A percentile compares a stretch with the other conserved stretches of the same genome.
Evolutionary conservation across 345 rosid species (phyloP).

Genomic region (Citrus mangshanensis): DNA sequence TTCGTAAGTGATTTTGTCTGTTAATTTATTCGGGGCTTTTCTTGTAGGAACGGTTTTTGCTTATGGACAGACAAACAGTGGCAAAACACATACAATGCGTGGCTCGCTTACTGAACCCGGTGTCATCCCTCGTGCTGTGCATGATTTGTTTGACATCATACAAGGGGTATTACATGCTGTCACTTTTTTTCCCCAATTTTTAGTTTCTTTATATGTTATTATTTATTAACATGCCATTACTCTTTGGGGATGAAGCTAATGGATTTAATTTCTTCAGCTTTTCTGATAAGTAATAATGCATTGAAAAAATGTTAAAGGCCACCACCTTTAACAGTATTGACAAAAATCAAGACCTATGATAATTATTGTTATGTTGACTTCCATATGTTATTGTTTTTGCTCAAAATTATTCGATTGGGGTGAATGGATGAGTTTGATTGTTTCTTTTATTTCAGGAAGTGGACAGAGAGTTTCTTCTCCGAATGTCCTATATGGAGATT

Average conservation of each 20-base stretch:
- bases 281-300: neutral
- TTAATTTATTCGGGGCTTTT: neutral
- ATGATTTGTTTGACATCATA: conserved; percentile 62
- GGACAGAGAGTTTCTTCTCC: conserved; percentile 81
- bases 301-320: neutral
- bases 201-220: neutral
- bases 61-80: conserved; percentile 94
- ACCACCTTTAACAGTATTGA: neutral
- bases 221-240: neutral
- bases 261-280: neutral
- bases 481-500: conserved; percentile 96
- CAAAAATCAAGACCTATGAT: neutral
- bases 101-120: conserved; percentile 78
- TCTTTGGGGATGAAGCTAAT: neutral
- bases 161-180: conserved; percentile 44
- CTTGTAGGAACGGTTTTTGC: conserved; percentile 88
- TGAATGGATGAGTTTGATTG: neutral
- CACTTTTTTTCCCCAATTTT: neutral
- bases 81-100: conserved; percentile 96
- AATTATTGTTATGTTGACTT: neutral
- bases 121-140: conserved; percentile 82
- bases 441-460: conserved; percentile 39
- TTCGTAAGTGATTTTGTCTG: neutral
- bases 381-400: neutral
- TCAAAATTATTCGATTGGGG: neutral